Evolutionary conservation across 805 yeast genomes (phyloP).

Genomic region (Lipomyces starkeyi): DNA sequence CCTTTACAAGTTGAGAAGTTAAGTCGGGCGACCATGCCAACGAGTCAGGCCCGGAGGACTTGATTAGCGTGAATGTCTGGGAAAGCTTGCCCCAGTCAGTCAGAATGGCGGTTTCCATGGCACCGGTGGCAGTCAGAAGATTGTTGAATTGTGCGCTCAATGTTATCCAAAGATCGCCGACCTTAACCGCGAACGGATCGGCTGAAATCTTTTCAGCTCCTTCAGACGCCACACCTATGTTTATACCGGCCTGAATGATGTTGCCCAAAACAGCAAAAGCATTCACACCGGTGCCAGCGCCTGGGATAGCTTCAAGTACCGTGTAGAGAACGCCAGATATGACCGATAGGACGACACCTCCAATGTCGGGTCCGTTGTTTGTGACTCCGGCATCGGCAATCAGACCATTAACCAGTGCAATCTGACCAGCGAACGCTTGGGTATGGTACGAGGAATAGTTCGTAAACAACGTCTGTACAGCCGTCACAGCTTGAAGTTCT

Average conservation of each 20-base stretch:
- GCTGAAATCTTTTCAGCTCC: neutral
- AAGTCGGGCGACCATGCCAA: neutral
- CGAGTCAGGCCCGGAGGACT: constrained; percentile 1
- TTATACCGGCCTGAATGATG: neutral
- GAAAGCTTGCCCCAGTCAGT: constrained; percentile 1
- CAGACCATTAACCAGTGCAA: too few species aligned
- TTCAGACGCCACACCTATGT: neutral
- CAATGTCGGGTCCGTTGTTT: neutral
- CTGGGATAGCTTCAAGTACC: neutral
- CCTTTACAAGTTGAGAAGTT: neutral
- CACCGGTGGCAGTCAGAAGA: neutral
- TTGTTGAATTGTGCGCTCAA: neutral
- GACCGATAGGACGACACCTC: neutral
- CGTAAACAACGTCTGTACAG: too few species aligned
- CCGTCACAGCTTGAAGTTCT: too few species aligned
- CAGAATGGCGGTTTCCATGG: neutral
- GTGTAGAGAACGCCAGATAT: neutral
- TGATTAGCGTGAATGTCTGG: neutral
- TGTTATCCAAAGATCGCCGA: neutral
- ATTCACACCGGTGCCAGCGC: neutral
- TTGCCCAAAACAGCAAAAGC: neutral
- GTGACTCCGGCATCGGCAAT: too few species aligned
- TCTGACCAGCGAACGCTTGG: too few species aligned
- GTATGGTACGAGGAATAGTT: too few species aligned
- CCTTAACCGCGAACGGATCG: neutral